Percentiles rank a stretch among this genome's conserved stretches.
phyloP scores from a whole-genome alignment of 176 grass and related monocot species.

The Hsuehochloa calcarea region DNA sequence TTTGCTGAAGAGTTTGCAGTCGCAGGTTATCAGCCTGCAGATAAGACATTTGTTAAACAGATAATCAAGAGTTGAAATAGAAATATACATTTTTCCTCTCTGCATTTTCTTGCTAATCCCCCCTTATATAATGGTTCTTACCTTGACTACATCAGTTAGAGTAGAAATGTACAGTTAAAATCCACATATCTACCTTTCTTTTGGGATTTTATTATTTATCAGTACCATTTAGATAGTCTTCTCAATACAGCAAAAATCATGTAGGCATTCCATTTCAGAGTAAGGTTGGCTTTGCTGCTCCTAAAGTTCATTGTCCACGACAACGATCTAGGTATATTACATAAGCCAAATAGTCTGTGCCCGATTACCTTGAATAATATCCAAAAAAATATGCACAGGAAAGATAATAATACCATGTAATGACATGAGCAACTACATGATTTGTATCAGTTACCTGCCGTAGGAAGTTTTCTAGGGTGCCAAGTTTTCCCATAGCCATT shows the following conservation, averaged over 20 bases:
- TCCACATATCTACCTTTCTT: not conserved
- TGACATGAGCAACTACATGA: constrained; percentile 12
- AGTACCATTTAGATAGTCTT: not conserved
- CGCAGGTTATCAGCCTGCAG: constrained; percentile 90
- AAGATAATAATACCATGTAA: constrained; percentile 4
- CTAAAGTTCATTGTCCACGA: not conserved
- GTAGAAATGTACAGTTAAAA: constrained; percentile 11
- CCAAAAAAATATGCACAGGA: constrained; percentile 5
- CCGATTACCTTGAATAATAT: not conserved
- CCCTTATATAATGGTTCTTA: not conserved
- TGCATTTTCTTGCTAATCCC: not conserved
- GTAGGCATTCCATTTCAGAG: not conserved
- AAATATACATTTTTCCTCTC: not conserved
- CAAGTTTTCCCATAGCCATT: constrained; percentile 95
- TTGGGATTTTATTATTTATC: not conserved
- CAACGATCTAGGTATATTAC: not conserved
- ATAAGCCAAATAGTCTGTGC: not conserved
- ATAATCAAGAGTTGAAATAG: not conserved
- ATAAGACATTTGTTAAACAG: constrained; percentile 24
- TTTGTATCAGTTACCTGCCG: constrained; percentile 63
- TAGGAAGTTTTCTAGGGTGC: constrained; percentile 86
- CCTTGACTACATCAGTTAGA: not conserved
- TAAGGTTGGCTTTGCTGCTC: not conserved
- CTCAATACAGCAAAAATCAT: not conserved
- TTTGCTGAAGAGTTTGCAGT: constrained; percentile 87